Evolutionary conservation across 768 basidiomycete genomes (phyloP).

Genomic region (Mycena indigotica): DNA sequence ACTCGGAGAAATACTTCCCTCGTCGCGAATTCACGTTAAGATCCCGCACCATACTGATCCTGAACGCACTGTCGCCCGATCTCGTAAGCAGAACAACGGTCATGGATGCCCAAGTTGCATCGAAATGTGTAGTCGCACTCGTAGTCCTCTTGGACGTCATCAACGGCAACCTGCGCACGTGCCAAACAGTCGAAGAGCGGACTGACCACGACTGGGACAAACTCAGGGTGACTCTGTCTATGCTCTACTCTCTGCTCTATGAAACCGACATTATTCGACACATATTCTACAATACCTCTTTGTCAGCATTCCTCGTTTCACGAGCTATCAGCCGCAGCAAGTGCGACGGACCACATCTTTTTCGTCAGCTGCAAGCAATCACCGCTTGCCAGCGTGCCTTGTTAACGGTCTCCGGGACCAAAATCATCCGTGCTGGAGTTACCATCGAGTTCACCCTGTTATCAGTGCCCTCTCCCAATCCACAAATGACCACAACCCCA

Average conservation of each 20-base stretch:
- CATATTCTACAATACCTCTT: conserved; percentile 4
- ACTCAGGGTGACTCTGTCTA: conserved; percentile 8
- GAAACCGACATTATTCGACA: conserved; percentile 8
- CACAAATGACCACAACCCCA: neutral
- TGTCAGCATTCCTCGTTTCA: conserved; percentile 6
- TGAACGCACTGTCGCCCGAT: conserved; percentile 11
- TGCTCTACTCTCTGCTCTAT: conserved; percentile 14
- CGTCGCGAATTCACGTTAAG: conserved; percentile 1
- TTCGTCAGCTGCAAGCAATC: conserved; percentile 7
- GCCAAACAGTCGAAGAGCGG: neutral
- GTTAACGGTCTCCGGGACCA: conserved; percentile 4
- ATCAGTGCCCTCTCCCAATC: conserved; percentile 2
- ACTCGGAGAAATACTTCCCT: neutral
- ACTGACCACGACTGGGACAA: conserved; percentile 9
- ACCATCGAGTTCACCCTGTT: conserved; percentile 7
- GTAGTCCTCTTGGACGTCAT: conserved; percentile 10
- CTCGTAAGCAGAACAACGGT: neutral
- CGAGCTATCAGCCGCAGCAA: neutral
- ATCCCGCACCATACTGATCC: conserved; percentile 1
- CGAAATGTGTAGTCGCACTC: conserved; percentile 4
- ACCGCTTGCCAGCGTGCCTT: conserved; percentile 9
- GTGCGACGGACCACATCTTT: conserved; percentile 5
- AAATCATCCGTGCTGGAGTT: conserved; percentile 8
- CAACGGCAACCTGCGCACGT: conserved; percentile 1
- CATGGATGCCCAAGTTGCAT: conserved; percentile 2